These are phyloP conservation scores for button mushroom (Agaricus bisporus) DNA, from an alignment of 768 basidiomycete species.

Conservation along the genomic window DNA sequence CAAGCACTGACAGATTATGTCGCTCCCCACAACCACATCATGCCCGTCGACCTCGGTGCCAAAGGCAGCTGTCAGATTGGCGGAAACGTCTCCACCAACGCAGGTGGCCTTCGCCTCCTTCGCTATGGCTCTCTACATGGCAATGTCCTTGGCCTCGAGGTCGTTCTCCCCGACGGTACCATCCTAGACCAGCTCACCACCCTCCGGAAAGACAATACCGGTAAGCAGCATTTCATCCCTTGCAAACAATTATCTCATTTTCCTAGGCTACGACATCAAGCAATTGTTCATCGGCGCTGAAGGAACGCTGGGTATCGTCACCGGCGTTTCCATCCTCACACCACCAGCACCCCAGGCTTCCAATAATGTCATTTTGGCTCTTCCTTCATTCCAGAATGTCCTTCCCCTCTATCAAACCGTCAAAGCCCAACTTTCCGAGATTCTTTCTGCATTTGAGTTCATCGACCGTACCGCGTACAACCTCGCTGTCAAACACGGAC, in stretches of 20 bases:
- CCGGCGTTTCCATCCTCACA: slow-evolving; percentile 91
- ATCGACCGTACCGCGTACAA: slow-evolving; percentile 86
- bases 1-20: slow-evolving; percentile 84
- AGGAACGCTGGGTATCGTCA: slow-evolving; percentile 93
- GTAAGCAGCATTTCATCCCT: slow-evolving; percentile 31
- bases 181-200: slow-evolving; percentile 86
- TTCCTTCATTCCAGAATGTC: slow-evolving; percentile 83
- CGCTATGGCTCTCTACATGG: slow-evolving; percentile 96
- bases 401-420: slow-evolving; percentile 79
- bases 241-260: slow-evolving; percentile 3
- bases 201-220: slow-evolving; percentile 95
- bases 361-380: slow-evolving; percentile 88
- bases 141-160: slow-evolving; percentile 90
- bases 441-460: slow-evolving; percentile 96
- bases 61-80: slow-evolving; percentile 99
- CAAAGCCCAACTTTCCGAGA: slow-evolving; percentile 83
- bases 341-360: slow-evolving; percentile 77
- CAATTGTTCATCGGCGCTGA: slow-evolving; percentile 98
- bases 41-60: slow-evolving; percentile 93
- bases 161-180: slow-evolving; percentile 91
- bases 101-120: slow-evolving; percentile 90
- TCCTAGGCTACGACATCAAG: slow-evolving; percentile 89
- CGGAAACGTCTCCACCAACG: slow-evolving; percentile 95
- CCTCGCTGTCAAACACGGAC: slow-evolving; percentile 76
- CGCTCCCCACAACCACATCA: slow-evolving; percentile 84